Evolutionary conservation across 2,329 filamentous ascomycete genomes (phyloP), one percentile per base, ranked within the genome.

Genomic region (Trichoderma sp.): DNA sequence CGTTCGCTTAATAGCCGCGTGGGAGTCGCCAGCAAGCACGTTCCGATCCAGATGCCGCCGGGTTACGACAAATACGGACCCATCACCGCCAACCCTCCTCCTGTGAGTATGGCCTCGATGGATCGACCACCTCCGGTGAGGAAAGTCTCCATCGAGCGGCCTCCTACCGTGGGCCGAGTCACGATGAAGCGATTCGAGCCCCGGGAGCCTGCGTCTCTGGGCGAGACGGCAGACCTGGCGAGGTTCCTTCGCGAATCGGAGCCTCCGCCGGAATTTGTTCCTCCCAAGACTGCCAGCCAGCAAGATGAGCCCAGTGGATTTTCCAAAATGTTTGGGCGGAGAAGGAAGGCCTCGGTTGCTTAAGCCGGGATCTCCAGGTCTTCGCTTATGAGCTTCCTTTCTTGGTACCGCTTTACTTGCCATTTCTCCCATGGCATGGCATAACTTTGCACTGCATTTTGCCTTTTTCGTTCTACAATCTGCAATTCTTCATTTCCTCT

Each of bases 181-280:
- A 78, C 81, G 1, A 84, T 83, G 81, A 88, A 84, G 76, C 83
- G 77, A 70, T 88, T 83, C 70, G 83, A 86, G 72, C 81, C 85
- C 3, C 80, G 84, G 52, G 85, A 87, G 5, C 77, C 84, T 3
- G 76, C 78, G 43, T 75, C 74, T 7, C 75, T 75, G 50, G 90
- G 77, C n/a, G 76, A 78, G 52, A 92, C 89, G 2, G 83, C 84
- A 19, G 90, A 92, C 58, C 77, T 94, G 51, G 90, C 91, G 0
- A 86, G 87, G 59, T 94, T 94, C 74, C 78, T 95, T 39, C 85
- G 83, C 61, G 86, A 87, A 71, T 90, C 89, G 15, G 88, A 82
- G 41, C 90, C 90, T 3, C 87, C 88, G 1, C 80, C 82, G 15
- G 71, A 76, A 26, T 68, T 74, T 28, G 65, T 72, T 9, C 68